These are phyloP conservation scores for Astrephomene gubernaculifera DNA, from an alignment of 139 green algal genomes.

Conservation along the genomic window DNA sequence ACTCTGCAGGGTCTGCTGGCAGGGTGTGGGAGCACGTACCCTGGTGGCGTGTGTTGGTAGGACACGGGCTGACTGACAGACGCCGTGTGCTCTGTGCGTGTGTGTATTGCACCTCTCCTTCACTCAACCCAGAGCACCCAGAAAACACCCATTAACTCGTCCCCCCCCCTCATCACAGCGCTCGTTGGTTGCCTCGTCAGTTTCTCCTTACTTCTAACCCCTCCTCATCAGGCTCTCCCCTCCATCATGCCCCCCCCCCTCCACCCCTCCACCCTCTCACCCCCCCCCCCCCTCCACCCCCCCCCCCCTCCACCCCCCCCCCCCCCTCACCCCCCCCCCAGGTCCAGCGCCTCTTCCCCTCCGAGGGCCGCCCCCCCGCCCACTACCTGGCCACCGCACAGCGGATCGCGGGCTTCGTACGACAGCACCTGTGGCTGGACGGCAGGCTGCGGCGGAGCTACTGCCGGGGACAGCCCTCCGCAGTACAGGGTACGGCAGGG, in stretches of 20 bases:
- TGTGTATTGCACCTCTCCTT: no score
- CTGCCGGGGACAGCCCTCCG: slow-evolving; percentile 66
- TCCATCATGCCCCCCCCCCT: neutral
- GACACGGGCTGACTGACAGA: no score
- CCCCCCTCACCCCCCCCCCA: neutral
- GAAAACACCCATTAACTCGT: no score
- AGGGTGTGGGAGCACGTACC: no score
- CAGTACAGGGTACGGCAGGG: slow-evolving; percentile 47
- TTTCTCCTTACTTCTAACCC: neutral
- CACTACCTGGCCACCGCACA: slow-evolving; percentile 74
- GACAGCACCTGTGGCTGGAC: slow-evolving; percentile 70
- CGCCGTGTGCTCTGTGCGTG: no score
- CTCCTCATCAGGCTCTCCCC: neutral
- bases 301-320: no score
- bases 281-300: no score
- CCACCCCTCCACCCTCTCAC: no score
- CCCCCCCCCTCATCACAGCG: neutral
- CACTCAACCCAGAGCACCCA: no score
- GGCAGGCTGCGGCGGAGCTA: slow-evolving; percentile 74
- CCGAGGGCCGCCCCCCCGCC: slow-evolving; percentile 63
- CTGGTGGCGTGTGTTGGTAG: no score
- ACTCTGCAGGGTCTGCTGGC: no score
- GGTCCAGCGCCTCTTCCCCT: slow-evolving; percentile 73
- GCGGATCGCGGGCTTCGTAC: slow-evolving; percentile 71
- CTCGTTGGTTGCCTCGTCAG: neutral